phyloP scores from a whole-genome alignment of 306 rosid species.

The Malus asiatica region DNA sequence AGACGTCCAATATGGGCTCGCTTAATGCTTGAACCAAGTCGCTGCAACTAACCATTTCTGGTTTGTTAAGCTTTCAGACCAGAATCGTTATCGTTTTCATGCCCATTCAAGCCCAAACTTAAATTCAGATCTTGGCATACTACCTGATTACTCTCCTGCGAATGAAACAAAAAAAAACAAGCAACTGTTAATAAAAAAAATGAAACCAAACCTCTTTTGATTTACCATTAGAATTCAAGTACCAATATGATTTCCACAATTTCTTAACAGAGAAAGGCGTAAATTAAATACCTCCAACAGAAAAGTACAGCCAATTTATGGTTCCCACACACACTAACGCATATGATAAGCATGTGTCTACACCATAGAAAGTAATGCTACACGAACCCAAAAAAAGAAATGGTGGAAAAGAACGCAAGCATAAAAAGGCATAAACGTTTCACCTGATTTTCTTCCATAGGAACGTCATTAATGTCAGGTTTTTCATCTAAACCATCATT shows the following conservation, averaged over 20 bases:
- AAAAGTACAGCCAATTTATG: background rate
- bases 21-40: slow-evolving; percentile 1
- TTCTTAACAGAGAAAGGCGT: background rate
- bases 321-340: background rate
- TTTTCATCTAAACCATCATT: slow-evolving; percentile 56
- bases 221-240: background rate
- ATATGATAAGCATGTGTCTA: background rate
- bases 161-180: slow-evolving; percentile 16
- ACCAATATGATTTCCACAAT: background rate
- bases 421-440: background rate
- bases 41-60: slow-evolving; percentile 44
- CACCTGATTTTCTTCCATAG: slow-evolving; percentile 90
- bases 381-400: background rate
- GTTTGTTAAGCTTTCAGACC: slow-evolving; percentile 43
- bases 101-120: slow-evolving; percentile 77
- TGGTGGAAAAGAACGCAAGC: background rate
- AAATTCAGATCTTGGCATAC: slow-evolving; percentile 93
- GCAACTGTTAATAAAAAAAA: background rate
- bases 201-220: background rate
- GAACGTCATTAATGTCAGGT: slow-evolving; percentile 87
- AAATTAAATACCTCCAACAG: background rate
- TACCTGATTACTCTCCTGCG: slow-evolving; percentile 51
- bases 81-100: slow-evolving; percentile 45
- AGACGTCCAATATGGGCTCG: slow-evolving; percentile 5
- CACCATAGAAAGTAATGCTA: background rate